phyloP scores from a whole-genome alignment of 2,329 filamentous ascomycete genomes.

The Diaporthe capsici region DNA sequence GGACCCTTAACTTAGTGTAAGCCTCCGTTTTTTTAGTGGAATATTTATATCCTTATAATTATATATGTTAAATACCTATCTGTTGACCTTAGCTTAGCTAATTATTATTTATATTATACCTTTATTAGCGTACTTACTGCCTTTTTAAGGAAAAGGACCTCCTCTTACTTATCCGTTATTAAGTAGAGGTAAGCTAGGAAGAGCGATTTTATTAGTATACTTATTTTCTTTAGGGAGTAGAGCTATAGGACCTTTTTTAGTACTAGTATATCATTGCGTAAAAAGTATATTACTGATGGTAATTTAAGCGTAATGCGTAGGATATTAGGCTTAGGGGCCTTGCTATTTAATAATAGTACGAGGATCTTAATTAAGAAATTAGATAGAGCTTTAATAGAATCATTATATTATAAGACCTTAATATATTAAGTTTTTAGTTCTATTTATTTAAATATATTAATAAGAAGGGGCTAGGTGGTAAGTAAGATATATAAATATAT shows the following conservation, averaged over 20 bases:
- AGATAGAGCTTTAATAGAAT: neutral
- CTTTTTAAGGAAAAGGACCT: neutral
- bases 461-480: neutral
- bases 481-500: neutral
- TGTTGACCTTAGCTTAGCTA: neutral
- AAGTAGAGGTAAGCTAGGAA: neutral
- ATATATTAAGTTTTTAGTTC: neutral
- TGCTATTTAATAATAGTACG: neutral
- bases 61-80: neutral
- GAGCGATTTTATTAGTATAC: neutral
- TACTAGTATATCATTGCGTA: neutral
- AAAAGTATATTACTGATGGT: neutral
- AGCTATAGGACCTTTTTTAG: neutral
- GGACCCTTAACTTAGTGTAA: too few species aligned
- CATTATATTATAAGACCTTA: neutral
- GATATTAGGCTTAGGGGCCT: neutral
- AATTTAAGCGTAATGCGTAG: neutral
- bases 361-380: neutral
- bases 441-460: neutral
- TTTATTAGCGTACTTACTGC: too few species aligned
- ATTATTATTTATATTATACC: neutral
- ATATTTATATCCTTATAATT: too few species aligned
- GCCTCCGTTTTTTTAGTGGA: too few species aligned
- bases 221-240: neutral
- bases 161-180: neutral